phyloP scores from a whole-genome alignment of 1,139 yeast genomes.

The Citeromyces hawaiiensis region DNA sequence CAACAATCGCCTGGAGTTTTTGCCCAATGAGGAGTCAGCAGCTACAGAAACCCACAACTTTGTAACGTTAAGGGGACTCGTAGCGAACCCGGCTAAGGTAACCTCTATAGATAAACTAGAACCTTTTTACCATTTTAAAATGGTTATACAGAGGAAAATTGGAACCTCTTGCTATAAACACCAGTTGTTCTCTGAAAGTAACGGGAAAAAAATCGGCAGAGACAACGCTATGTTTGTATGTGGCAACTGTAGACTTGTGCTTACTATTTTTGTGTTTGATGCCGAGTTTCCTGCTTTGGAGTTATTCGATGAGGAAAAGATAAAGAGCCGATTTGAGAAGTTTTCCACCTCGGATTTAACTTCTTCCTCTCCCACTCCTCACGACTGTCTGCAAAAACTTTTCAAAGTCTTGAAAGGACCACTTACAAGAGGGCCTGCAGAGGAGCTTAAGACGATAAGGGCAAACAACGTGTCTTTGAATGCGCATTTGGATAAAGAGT shows the following conservation, averaged over 20 bases:
- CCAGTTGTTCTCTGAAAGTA: slow-evolving; percentile 15
- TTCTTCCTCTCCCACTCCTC: slow-evolving; percentile 25
- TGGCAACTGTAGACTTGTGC: slow-evolving; percentile 22
- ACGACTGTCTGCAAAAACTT: slow-evolving; percentile 42
- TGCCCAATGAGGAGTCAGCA: slow-evolving; percentile 4
- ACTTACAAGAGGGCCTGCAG: slow-evolving; percentile 24
- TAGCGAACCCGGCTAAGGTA: not conserved
- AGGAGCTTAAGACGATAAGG: slow-evolving; percentile 38
- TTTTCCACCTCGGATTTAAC: not conserved
- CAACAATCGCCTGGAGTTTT: slow-evolving; percentile 11
- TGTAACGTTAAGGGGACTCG: not conserved
- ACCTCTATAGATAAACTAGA: not conserved
- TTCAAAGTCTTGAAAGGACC: slow-evolving; percentile 55
- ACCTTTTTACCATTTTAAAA: not conserved
- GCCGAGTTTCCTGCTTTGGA: slow-evolving; percentile 24
- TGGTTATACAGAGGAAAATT: not conserved
- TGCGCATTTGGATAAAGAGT: slow-evolving; percentile 38
- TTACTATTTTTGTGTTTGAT: slow-evolving; percentile 27
- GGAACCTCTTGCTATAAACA: slow-evolving; percentile 9
- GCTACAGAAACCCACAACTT: not conserved
- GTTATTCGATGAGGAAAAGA: slow-evolving; percentile 23
- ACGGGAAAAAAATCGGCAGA: slow-evolving; percentile 21
- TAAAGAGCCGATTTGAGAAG: slow-evolving; percentile 19
- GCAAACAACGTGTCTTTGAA: slow-evolving; percentile 33
- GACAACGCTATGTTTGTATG: slow-evolving; percentile 32